Evolutionary conservation across 139 green algal species (phyloP).

Genomic region (Ettlia oleoabundans): DNA sequence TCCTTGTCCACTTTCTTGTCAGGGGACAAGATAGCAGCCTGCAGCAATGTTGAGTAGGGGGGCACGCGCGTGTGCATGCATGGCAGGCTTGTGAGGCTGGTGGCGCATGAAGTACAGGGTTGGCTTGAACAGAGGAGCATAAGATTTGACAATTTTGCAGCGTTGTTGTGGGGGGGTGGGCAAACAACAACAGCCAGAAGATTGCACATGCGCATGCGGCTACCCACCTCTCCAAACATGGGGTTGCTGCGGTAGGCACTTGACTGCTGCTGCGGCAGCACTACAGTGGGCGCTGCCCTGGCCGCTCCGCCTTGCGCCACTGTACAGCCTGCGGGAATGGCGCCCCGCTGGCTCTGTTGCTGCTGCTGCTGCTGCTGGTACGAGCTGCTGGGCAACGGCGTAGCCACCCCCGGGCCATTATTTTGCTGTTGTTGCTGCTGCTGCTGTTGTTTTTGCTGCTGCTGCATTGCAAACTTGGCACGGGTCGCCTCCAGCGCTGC

Average conservation of each 20-base stretch:
- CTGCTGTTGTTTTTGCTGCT: no score
- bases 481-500: conserved; percentile 46
- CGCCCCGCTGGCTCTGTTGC: neutral
- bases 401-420: neutral
- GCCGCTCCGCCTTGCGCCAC: neutral
- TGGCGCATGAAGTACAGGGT: no score
- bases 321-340: neutral
- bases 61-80: no score
- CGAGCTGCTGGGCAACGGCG: neutral
- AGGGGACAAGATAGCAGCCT: neutral
- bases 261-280: neutral
- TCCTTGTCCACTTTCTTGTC: conserved; percentile 26
- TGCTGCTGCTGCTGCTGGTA: conserved; percentile 16
- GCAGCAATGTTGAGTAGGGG: no score
- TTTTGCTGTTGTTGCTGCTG: conserved; percentile 26
- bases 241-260: conserved; percentile 16
- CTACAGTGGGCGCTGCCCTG: no score
- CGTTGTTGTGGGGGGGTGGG: no score
- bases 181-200: no score
- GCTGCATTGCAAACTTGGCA: conserved; percentile 31
- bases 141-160: no score
- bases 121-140: no score
- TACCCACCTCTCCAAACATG: conserved; percentile 36
- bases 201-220: no score
- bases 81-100: no score